Evolutionary conservation across 257 asterid species (phyloP), one percentile per base, ranked within the genome.

Genomic region (Penstemon davidsonii): DNA sequence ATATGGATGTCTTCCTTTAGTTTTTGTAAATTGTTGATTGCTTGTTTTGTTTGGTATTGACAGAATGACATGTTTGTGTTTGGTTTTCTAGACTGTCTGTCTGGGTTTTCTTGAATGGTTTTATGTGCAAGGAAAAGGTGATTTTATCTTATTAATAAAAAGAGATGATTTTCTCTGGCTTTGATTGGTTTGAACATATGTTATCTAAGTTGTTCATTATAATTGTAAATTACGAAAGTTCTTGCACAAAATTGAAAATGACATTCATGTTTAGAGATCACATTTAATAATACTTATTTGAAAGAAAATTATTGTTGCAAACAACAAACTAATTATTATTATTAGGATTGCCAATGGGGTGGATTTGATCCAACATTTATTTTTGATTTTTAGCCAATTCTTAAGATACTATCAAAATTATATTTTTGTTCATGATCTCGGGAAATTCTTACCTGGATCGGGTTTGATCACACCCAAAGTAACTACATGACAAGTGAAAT

Each of bases 1-100:
- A 40, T 54, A n/a, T 67, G 70, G 11, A 11, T 70, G 72, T 62
- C 62, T 72, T 73, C 57, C 43, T 69, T 70, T 76, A 59, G 73
- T 41, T 62, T 64, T 69, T 64, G 82, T 76, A 70, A 41, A 66
- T 51, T 64, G 56, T 65, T 58, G 61, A 19, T 57, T 65, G 61
- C 64, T 43, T 71, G 66, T 47, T 68, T 67, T 54, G 66, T 68
- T 67, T 54, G 66, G 61, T 38, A 12, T 71, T 62, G 59, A 77
- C 55, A 49, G 40, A 56, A 42, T 57, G 49, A 41, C 60, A 63
- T 58, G 47, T 55, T 19, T 62, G 66, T 72, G 63, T 63, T 66
- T 61, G 69, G 56, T 65, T 78, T 59, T 68, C 60, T 47, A 3
- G 46, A 54, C 15, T 6, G 40, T 58, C 58, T 55, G 66, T 62